phyloP scores from a whole-genome alignment of 805 yeast genomes.

The Scheffersomyces coipomensis region DNA sequence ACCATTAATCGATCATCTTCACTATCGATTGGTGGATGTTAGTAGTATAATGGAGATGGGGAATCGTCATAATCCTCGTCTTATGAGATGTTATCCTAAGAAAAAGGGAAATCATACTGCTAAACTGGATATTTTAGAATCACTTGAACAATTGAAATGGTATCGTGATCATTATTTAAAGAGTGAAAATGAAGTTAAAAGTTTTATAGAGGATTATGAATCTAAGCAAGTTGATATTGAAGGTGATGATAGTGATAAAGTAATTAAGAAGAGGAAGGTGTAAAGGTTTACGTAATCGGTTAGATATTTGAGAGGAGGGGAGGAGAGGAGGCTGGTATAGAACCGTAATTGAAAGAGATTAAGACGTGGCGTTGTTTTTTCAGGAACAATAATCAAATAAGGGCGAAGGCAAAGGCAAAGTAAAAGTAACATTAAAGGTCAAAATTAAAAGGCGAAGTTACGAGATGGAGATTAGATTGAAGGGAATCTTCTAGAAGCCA shows the following conservation, averaged over 20 bases:
- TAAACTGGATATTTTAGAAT: constrained; percentile 80
- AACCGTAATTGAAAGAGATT: too few species aligned
- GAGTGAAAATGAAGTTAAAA: constrained; percentile 14
- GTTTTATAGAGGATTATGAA: constrained; percentile 1
- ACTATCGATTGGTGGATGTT: constrained; percentile 86
- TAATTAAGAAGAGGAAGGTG: not conserved
- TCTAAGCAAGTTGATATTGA: not conserved
- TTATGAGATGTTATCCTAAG: constrained; percentile 56
- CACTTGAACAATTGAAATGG: constrained; percentile 81
- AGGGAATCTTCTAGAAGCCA: too few species aligned
- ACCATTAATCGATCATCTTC: constrained; percentile 53
- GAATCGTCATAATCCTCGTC: constrained; percentile 66
- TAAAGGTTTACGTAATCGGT: not conserved
- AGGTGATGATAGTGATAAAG: not conserved
- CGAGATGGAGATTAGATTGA: too few species aligned
- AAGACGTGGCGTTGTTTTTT: too few species aligned
- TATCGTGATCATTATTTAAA: constrained; percentile 64
- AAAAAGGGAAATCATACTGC: constrained; percentile 85
- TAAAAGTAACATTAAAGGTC: too few species aligned
- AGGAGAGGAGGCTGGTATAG: too few species aligned
- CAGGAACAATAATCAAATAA: too few species aligned
- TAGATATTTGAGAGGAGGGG: too few species aligned
- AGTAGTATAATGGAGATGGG: constrained; percentile 83
- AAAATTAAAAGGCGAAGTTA: too few species aligned
- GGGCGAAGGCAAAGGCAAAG: too few species aligned